Base-by-base conservation (phyloP, 805 yeast genomes). In the Yarrowia keelungensis region DNA sequence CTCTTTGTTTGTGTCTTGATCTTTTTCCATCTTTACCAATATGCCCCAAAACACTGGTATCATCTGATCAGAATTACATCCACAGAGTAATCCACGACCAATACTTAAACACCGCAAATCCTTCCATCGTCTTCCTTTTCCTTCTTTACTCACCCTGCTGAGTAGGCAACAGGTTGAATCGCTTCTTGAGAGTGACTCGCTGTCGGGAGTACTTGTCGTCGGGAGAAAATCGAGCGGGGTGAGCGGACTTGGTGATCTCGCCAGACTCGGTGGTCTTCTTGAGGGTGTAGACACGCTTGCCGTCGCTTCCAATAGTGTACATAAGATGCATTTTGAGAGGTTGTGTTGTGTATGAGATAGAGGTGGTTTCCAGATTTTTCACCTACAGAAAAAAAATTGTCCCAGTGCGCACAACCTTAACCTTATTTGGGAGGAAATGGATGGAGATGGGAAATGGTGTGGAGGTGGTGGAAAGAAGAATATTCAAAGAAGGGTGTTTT, bases 141-240 rank as follows among this genome's bases (percentile, higher is more conserved):
- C 32, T 26, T 26, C 7, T 26, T 26, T 38, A 38, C 75, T 71
- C 56, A 73, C 75, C 75, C 76, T 87, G 86, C 79, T 91, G 95
- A 69, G 96, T 89, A 76, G 97, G 97, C 78, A 95, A 84, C 80
- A 95, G 79, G 74, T 89, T 88, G 79, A 82, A 94, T 84, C 99
- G 89, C 86, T 92, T 95, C 88, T 95, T 95, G 78, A 95, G 85
- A 69, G 98, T 94, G 65, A 95, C 97, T 86, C 99, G 91, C 82
- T 95, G 98, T 85, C 98, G 90, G 59, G 99, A 95, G 84, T 92
- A 94, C 83, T 95, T 95, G 86, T 95, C 99, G 80, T 95, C 99
- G 74, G 99, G 99, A 42, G 99, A 95, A 81, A 95, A 95, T 82
- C 99, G 89, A 67, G 99, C 99, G 71, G 99, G 99, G 81, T 95